Evolutionary conservation across 2,329 filamentous ascomycete species (phyloP), one percentile per base, ranked within the genome.

Genomic region (Plenodomus biglobosus): DNA sequence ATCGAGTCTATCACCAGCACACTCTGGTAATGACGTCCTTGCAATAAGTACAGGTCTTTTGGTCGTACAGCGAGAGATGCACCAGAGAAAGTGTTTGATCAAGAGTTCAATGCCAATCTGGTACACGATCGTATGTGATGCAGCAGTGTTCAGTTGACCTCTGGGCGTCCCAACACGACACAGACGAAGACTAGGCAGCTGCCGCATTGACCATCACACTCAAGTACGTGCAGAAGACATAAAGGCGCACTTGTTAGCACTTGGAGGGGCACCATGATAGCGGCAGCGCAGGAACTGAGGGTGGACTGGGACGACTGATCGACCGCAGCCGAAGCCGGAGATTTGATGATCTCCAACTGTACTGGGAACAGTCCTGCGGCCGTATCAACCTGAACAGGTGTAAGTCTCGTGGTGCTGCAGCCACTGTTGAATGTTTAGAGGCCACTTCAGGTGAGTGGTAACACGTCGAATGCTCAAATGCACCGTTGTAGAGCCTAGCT

Each of bases 141-240:
- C 5, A 24, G 22, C 22, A 24, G 22, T 24, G 22, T 24, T 24
- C 10, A 10, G 10, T 46, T 45, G 44, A 61, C 56, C 55, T 24
- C 11, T 15, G 20, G 19, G 11, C n/a, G 17, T 10, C 22, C 10
- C 5, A 10, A 6, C 27, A 32, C 27, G 27, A 8, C 27, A 32
- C 27, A 32, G 11, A 32, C 8, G 27, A 32, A 32, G 27, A 32
- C 27, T 5, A 24, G 22, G 11, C 22, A 6, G 8, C 13, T 32
- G 27, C 13, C 11, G 13, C 13, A 15, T 32, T 15, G 27, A 32
- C 27, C 15, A 3, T 8, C 7, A 15, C 3, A 11, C 27, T 32
- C 13, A 6, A 15, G 11, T 15, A 8, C 15, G 6, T 32, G 27
- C 27, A 15, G 8, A 11, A 32, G 11, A 15, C 3, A 6, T 15